Base-by-base conservation (phyloP, 1,284 basidiomycete genomes). In the Microbotryum scabiosae region DNA sequence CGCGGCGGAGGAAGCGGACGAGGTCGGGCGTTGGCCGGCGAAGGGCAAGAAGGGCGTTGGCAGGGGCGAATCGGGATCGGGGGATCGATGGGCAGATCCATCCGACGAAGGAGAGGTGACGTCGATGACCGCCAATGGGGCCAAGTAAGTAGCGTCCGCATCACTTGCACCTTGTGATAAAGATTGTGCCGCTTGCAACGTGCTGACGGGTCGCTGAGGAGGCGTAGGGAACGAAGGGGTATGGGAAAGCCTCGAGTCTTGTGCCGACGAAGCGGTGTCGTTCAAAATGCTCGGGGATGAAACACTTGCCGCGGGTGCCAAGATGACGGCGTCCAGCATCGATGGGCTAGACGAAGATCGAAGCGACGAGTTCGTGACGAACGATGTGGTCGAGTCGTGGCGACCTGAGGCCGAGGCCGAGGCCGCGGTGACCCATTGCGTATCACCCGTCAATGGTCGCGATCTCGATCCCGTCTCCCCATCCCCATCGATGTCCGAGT, bases 11-110 rank as follows among this genome's bases (percentile, higher is more conserved):
- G 61, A 48, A 36, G 30, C 30, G 16, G 43, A 20, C 3, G 65
- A 50, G 9, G 58, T 59, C 1, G 64, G 66, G 6, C 62, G 60
- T 26, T 69, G 67, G 23, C 67, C 67, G 0, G 67, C 67, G 45
- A 69, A 69, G 16, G 67, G 67, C 5, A 69, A 55, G 65, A 64
- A 69, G 0, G 67, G 67, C 0, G 57, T 49, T 1, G 67, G 67
- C 4, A 69, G 61, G 3, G 65, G 59, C 5, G 51, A 46, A 26
- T 53, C 51, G 16, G 53, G 55, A n/a, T 60, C 62, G 9, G 47
- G 28, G 56, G 44, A 3, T 43, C 26, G n/a, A 20, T 45, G 9
- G 12, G 23, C 14, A n/a, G 36, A 41, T 41, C 36, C 36, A 18
- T 41, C 36, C 36, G 36, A 41, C 12, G 36, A 49, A 49, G 23